A percentile compares a stretch with the other conserved stretches of the same genome.
phyloP scores from a whole-genome alignment of 495 filamentous ascomycete genomes.

The Podospora pseudocomata region DNA sequence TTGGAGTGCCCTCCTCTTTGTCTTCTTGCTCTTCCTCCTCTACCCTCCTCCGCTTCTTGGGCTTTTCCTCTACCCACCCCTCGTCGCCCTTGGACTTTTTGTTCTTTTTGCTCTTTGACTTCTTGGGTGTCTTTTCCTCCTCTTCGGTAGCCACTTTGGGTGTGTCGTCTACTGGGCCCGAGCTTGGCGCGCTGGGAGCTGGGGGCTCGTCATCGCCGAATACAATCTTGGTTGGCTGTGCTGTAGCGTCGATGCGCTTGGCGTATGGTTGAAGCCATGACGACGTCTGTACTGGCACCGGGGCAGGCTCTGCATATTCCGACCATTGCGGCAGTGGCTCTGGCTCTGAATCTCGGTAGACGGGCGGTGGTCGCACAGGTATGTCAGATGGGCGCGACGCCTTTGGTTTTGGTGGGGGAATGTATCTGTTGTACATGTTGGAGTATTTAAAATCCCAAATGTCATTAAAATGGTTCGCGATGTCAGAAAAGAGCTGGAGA shows the following conservation, averaged over 20 bases:
- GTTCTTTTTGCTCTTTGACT: neutral
- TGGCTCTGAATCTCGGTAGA: neutral
- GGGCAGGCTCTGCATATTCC: neutral
- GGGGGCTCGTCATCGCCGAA: constrained; percentile 7
- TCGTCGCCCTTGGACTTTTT: neutral
- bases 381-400: neutral
- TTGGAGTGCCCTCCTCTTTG: neutral
- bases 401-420: constrained; percentile 35
- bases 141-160: constrained; percentile 7
- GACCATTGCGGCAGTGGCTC: neutral
- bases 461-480: neutral
- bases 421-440: constrained; percentile 43
- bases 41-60: neutral
- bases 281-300: neutral
- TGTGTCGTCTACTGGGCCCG: neutral
- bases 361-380: constrained; percentile 9
- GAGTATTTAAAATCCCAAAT: neutral
- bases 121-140: neutral
- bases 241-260: neutral
- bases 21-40: neutral
- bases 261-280: constrained; percentile 10
- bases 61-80: neutral
- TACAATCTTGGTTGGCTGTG: constrained; percentile 6
- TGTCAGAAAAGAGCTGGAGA: neutral
- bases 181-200: constrained; percentile 7